phyloP scores from a whole-genome alignment of 495 filamentous ascomycete species.

The Aspergillus hancockii region DNA sequence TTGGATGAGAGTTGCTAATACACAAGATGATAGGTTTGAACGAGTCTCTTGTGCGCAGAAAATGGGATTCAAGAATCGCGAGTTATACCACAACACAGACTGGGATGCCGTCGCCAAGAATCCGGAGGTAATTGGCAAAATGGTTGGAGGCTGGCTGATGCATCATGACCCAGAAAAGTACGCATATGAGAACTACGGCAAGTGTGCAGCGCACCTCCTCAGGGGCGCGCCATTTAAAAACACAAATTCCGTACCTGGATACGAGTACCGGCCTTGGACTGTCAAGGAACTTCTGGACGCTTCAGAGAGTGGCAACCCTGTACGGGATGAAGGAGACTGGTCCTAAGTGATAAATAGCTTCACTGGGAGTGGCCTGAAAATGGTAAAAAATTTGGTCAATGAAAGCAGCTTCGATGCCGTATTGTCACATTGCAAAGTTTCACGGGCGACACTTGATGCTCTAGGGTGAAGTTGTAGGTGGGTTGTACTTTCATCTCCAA shows the following conservation, averaged over 20 bases:
- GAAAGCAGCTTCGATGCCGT: too few species aligned
- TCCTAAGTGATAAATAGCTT: constrained; percentile 27
- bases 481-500: too few species aligned
- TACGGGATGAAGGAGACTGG: constrained; percentile 24
- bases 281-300: constrained; percentile 45
- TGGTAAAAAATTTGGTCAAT: too few species aligned
- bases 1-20: too few species aligned
- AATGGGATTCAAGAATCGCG: constrained; percentile 55
- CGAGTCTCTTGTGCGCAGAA: constrained; percentile 59
- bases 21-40: constrained; percentile 38
- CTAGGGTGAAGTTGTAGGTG: too few species aligned
- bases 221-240: constrained; percentile 38
- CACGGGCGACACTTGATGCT: too few species aligned
- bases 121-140: constrained; percentile 56
- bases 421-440: too few species aligned
- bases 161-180: constrained; percentile 64
- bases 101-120: constrained; percentile 58
- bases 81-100: constrained; percentile 58
- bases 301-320: constrained; percentile 30
- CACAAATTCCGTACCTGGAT: constrained; percentile 41
- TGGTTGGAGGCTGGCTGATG: constrained; percentile 61
- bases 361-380: neutral
- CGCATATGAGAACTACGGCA: constrained; percentile 53
- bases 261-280: constrained; percentile 47
- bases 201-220: constrained; percentile 40